Conservation (phyloP, 257 asterid genomes). For the Nicotiana otophora region DNA sequence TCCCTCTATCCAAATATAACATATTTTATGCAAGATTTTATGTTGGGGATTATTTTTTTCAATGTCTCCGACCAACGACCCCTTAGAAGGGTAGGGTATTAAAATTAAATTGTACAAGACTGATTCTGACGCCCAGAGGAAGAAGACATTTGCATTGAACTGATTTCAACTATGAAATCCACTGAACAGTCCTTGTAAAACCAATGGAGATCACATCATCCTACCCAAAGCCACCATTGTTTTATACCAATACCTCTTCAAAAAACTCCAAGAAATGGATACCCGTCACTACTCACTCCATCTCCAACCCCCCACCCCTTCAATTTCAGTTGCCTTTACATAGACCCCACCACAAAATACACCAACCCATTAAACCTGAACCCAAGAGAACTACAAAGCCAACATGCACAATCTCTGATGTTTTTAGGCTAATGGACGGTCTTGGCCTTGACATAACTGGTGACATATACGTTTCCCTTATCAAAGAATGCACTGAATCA, state of each 20-base stretch:
- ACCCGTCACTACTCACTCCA: background rate
- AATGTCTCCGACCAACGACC: too few relatives aligned
- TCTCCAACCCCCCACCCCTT: slow-evolving; percentile 18
- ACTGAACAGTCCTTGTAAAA: background rate
- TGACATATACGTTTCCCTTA: slow-evolving; percentile 49
- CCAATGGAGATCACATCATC: slow-evolving; percentile 19
- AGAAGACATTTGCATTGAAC: background rate
- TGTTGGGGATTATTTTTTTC: too few relatives aligned
- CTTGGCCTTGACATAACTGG: slow-evolving; percentile 42
- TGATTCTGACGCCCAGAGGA: background rate
- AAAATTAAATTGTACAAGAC: too few relatives aligned
- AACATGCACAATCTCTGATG: slow-evolving; percentile 47
- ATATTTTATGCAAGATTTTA: too few relatives aligned
- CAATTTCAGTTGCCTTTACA: slow-evolving; percentile 43
- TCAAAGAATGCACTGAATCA: slow-evolving; percentile 53
- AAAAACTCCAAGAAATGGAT: background rate
- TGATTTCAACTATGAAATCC: background rate
- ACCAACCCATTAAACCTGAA: slow-evolving; percentile 18
- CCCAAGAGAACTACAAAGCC: slow-evolving; percentile 22
- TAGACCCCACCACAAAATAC: slow-evolving; percentile 33
- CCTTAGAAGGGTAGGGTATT: background rate
- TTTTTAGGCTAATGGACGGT: slow-evolving; percentile 54
- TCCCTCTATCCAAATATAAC: too few relatives aligned
- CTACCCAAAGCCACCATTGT: slow-evolving; percentile 4
- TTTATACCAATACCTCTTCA: background rate